Percentiles rank a stretch among this genome's conserved stretches.
These are phyloP conservation scores for Skeletonema marinoi DNA, from an alignment of 108 stramenopile genomes.

Conservation along the genomic window DNA sequence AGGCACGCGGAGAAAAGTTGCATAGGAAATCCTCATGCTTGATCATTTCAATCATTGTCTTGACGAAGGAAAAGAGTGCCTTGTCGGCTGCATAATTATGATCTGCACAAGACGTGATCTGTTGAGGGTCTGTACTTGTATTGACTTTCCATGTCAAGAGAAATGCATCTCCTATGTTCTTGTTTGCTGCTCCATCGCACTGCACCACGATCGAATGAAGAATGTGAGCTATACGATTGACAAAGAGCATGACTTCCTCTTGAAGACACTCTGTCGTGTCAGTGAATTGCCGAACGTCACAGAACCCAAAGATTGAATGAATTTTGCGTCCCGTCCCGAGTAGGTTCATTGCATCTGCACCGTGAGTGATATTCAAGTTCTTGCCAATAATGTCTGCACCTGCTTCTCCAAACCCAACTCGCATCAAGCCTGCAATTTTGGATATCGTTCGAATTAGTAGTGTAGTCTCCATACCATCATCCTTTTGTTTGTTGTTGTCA, in stretches of 20 bases:
- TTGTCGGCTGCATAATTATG: slow-evolving; percentile 53
- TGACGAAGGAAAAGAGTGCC: slow-evolving; percentile 58
- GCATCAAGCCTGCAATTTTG: slow-evolving; percentile 79
- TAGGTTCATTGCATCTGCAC: slow-evolving; percentile 46
- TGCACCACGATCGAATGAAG: slow-evolving; percentile 63
- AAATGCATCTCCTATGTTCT: slow-evolving; percentile 88
- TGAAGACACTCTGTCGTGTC: slow-evolving; percentile 84
- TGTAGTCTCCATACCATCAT: slow-evolving; percentile 77
- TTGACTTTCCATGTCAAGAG: slow-evolving; percentile 79
- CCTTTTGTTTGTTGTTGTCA: slow-evolving; percentile 23
- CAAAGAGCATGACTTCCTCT: slow-evolving; percentile 86
- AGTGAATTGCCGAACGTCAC: slow-evolving; percentile 81
- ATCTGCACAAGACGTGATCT: slow-evolving; percentile 16
- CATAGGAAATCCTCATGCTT: slow-evolving; percentile 60
- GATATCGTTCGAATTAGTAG: slow-evolving; percentile 71
- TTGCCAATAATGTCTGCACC: slow-evolving; percentile 83
- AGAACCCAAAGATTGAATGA: slow-evolving; percentile 79
- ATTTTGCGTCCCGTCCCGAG: slow-evolving; percentile 65
- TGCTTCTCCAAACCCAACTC: slow-evolving; percentile 86
- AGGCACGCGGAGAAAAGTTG: slow-evolving; percentile 56
- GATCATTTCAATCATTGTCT: slow-evolving; percentile 65
- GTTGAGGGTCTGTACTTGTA: background rate
- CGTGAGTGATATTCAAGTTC: slow-evolving; percentile 57
- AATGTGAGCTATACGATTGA: slow-evolving; percentile 72
- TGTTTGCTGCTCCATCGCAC: slow-evolving; percentile 73